Evolutionary conservation across 1,284 basidiomycete species (phyloP).

Genomic region (Boletellus sp.): DNA sequence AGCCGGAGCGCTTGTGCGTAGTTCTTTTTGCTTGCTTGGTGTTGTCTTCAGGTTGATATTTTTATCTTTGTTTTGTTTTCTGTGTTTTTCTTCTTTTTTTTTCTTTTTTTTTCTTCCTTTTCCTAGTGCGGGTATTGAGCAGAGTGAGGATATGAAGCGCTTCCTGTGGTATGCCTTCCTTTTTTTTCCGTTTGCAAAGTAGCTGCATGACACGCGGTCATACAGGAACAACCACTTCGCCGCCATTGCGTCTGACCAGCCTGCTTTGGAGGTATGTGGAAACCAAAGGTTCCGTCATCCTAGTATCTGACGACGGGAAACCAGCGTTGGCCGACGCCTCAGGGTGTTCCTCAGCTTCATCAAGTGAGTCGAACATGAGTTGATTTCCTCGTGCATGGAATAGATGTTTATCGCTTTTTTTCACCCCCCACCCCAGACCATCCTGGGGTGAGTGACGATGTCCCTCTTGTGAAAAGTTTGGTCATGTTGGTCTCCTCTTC

Average conservation of each 20-base stretch:
- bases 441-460: slow-evolving; percentile 49
- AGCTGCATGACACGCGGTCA: neutral
- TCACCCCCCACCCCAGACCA: slow-evolving; percentile 39
- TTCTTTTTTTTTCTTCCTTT: too few relatives aligned
- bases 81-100: too few relatives aligned
- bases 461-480: too few relatives aligned
- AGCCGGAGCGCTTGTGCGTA: slow-evolving; percentile 52
- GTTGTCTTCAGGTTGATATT: too few relatives aligned
- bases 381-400: neutral
- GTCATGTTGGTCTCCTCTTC: neutral
- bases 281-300: too few relatives aligned
- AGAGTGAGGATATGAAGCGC: slow-evolving; percentile 67
- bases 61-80: too few relatives aligned
- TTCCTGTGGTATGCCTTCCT: slow-evolving; percentile 53
- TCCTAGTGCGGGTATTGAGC: slow-evolving; percentile 56
- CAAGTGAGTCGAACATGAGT: slow-evolving; percentile 41
- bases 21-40: slow-evolving; percentile 26
- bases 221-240: slow-evolving; percentile 75
- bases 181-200: neutral
- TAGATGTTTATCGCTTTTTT: too few relatives aligned
- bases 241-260: slow-evolving; percentile 64
- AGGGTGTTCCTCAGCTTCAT: slow-evolving; percentile 49
- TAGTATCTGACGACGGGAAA: slow-evolving; percentile 20
- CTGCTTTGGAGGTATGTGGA: slow-evolving; percentile 56
- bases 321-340: slow-evolving; percentile 52